Evolutionary conservation across 352 stramenopile genomes (phyloP).

Genomic region (Pythium vanterpoolii): DNA sequence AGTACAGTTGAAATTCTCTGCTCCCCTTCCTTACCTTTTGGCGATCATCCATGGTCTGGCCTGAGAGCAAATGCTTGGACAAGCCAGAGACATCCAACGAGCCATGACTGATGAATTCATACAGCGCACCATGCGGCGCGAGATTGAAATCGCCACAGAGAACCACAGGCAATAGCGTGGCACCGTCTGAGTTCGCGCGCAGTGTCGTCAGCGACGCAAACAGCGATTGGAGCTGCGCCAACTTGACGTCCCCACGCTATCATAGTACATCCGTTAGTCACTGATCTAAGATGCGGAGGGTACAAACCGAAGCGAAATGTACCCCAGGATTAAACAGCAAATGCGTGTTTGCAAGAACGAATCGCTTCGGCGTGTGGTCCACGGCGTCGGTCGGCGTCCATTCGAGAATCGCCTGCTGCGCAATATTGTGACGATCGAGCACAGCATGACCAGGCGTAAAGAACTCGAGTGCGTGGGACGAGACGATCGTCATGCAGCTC

Average conservation of each 20-base stretch:
- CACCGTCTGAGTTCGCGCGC: conserved; percentile 1
- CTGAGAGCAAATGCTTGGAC: conserved; percentile 43
- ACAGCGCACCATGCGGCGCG: conserved; percentile 56
- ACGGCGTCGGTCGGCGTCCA: conserved; percentile 8
- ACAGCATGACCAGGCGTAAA: conserved; percentile 37
- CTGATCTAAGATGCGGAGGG: not conserved
- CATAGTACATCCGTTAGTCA: not conserved
- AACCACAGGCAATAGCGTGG: conserved; percentile 31
- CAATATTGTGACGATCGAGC: conserved; percentile 61
- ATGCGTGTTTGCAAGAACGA: conserved; percentile 65
- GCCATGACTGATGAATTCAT: conserved; percentile 53
- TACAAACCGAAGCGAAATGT: not conserved
- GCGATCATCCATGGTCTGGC: conserved; percentile 34
- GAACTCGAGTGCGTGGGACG: conserved; percentile 43
- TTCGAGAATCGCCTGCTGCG: conserved; percentile 43
- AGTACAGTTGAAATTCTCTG: not conserved
- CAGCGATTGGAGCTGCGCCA: conserved; percentile 55
- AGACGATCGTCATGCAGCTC: conserved; percentile 41
- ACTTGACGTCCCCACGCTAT: conserved; percentile 64
- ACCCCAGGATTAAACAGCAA: conserved; percentile 72
- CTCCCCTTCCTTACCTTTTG: conserved; percentile 14
- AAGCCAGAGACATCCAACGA: conserved; percentile 40
- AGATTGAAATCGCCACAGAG: conserved; percentile 73
- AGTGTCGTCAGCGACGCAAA: conserved; percentile 27
- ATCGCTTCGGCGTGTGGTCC: conserved; percentile 22